Evolutionary conservation across 2,329 filamentous ascomycete species (phyloP).

Genomic region (Penicillium sp.): DNA sequence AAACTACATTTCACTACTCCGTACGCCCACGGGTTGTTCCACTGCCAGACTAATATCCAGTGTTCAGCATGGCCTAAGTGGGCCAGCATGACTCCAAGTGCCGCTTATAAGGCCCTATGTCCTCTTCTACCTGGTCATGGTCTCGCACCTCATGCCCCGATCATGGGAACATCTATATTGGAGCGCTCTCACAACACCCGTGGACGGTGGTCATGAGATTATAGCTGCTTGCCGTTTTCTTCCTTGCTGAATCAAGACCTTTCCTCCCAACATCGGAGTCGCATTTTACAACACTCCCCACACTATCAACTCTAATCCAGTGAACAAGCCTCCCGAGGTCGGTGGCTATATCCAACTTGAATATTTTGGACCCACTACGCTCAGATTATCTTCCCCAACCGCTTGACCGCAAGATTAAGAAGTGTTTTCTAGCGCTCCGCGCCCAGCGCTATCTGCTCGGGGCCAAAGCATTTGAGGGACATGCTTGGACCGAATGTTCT

Average conservation of each 20-base stretch:
- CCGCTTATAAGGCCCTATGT: background rate
- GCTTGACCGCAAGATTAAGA: conserved; percentile 25
- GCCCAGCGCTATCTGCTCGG: background rate
- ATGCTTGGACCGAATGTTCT: background rate
- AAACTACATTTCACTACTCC: background rate
- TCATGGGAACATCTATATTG: conserved; percentile 19
- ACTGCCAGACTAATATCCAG: background rate
- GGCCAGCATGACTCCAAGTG: background rate
- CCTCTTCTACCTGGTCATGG: conserved; percentile 12
- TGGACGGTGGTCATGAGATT: conserved; percentile 2
- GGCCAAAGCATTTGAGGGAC: background rate
- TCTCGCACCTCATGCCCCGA: conserved; percentile 18
- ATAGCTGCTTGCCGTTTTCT: background rate
- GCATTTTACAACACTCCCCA: background rate
- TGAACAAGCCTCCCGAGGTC: background rate
- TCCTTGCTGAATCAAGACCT: background rate
- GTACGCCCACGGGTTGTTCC: background rate
- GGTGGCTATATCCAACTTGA: background rate
- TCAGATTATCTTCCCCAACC: conserved; percentile 18
- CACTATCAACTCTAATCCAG: background rate
- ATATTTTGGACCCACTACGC: conserved; percentile 18
- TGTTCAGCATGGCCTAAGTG: background rate
- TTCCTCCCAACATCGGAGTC: background rate
- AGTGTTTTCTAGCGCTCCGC: background rate
- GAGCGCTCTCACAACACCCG: background rate